Evolutionary conservation across 805 yeast species (phyloP), one percentile per base, ranked within the genome.

Genomic region (Metschnikowia continentalis): DNA sequence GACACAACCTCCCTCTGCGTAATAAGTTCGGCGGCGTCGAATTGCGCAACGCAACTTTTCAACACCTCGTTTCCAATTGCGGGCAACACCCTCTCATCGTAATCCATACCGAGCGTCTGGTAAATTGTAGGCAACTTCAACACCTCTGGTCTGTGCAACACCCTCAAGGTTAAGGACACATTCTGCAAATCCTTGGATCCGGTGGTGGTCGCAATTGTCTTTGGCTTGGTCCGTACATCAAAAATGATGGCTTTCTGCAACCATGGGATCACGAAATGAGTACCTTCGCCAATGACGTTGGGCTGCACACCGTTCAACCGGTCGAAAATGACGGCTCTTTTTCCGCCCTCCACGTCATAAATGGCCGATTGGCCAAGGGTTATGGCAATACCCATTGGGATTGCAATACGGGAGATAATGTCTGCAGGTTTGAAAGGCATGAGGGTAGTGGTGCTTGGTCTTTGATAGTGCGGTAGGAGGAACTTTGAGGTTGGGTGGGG

Each of bases 181-280:
- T 87, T 92, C 72, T 94, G 99, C 71, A 94, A 78, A 73, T 94
- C 99, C 72, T 94, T 94, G 20, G 99, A 94, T 58, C 99, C 99
- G 1, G 99, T 94, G 63, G 95, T 79, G 23, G 97, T 89, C 13
- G 97, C 88, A 54, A 94, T 95, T 61, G 90, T 90, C 72, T 97
- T 84, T 53, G 99, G 99, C 68, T 90, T 92, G 43, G 99, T 97
- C 63, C 99, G 83, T 53, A 94, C 96, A 67, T 94, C 98, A 70
- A 87, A 94, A 47, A 90, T 81, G 46, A 90, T 78, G 38, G 99
- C 97, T 46, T 89, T 86, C 70, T 94, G 97, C 49, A 94, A 71
- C 91, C 97, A 91, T 38, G 99, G 99, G 57, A 92, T 75, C 46
- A 90, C 85, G 60, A 94, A 94, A 70, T 94, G 98, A 22, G 98